Evolutionary conservation across 306 rosid genomes (phyloP).

Genomic region (Hylodesmum podocarpum): DNA sequence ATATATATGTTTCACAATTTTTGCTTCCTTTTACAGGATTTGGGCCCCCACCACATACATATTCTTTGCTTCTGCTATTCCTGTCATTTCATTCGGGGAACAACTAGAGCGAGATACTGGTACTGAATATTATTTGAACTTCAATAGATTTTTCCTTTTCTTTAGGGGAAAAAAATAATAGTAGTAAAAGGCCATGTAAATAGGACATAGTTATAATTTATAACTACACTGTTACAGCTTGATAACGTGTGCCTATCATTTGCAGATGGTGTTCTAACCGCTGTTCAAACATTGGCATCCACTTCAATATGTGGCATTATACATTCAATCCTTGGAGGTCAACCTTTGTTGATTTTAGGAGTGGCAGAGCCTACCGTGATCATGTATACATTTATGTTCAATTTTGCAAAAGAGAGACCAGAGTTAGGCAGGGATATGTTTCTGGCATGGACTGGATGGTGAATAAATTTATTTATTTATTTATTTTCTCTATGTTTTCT

Average conservation of each 20-base stretch:
- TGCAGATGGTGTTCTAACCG: conserved; percentile 86
- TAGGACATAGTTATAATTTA: too few relatives aligned
- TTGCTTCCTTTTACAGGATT: conserved; percentile 52
- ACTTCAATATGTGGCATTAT: conserved; percentile 87
- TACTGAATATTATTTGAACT: conserved; percentile 42
- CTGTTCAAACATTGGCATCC: conserved; percentile 90
- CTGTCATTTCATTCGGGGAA: conserved; percentile 84
- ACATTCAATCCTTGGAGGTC: conserved; percentile 92
- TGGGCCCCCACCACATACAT: conserved; percentile 92
- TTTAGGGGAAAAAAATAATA: not conserved
- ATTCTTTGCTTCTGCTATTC: conserved; percentile 84
- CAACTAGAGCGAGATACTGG: conserved; percentile 76
- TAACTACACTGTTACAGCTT: too few relatives aligned
- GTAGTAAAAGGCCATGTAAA: not conserved
- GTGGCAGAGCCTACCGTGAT: conserved; percentile 99
- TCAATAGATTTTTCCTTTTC: not conserved
- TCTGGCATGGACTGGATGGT: conserved; percentile 96
- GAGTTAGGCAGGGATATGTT: conserved; percentile 74
- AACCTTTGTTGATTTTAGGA: conserved; percentile 85
- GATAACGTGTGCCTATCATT: not conserved
- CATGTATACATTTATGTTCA: conserved; percentile 94
- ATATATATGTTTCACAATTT: not conserved
- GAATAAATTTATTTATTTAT: not conserved
- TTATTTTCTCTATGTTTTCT: not conserved
- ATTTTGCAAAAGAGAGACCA: conserved; percentile 79